Evolutionary conservation across 768 basidiomycete species (phyloP).

Genomic region (Ramaria sp.): DNA sequence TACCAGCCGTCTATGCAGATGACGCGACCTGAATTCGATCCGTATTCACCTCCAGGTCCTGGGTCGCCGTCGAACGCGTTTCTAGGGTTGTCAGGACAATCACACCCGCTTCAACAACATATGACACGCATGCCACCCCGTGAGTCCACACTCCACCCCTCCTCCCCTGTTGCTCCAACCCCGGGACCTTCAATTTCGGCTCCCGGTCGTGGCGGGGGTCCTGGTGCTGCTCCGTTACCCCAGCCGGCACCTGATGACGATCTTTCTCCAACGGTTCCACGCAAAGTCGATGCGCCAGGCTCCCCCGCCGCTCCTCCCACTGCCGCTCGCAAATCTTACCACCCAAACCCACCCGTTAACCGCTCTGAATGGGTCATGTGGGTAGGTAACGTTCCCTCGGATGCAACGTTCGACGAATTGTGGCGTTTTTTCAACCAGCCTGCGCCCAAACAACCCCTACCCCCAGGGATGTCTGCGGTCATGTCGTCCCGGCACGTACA

Average conservation of each 20-base stretch:
- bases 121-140: background rate
- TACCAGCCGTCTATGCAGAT: conserved; percentile 7
- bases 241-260: background rate
- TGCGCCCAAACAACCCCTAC: conserved; percentile 8
- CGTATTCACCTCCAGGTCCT: background rate
- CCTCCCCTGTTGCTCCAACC: too few species aligned
- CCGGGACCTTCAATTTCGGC: background rate
- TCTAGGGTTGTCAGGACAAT: background rate
- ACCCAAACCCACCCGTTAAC: conserved; percentile 60
- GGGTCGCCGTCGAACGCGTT: background rate
- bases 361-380: conserved; percentile 95
- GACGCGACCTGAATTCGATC: background rate
- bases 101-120: background rate
- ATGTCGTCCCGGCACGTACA: conserved; percentile 8
- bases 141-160: background rate
- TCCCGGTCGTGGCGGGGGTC: background rate
- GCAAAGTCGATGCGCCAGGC: background rate
- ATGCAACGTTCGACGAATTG: conserved; percentile 76
- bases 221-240: background rate
- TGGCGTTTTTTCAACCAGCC: conserved; percentile 67
- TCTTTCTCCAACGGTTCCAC: background rate
- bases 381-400: conserved; percentile 85
- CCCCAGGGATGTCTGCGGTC: conserved; percentile 8
- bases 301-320: background rate
- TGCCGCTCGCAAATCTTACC: conserved; percentile 41